Percentiles rank a stretch among this genome's conserved stretches.
Evolutionary conservation across 257 asterid genomes (phyloP).

Genomic region (Primulina huaijiensis): DNA sequence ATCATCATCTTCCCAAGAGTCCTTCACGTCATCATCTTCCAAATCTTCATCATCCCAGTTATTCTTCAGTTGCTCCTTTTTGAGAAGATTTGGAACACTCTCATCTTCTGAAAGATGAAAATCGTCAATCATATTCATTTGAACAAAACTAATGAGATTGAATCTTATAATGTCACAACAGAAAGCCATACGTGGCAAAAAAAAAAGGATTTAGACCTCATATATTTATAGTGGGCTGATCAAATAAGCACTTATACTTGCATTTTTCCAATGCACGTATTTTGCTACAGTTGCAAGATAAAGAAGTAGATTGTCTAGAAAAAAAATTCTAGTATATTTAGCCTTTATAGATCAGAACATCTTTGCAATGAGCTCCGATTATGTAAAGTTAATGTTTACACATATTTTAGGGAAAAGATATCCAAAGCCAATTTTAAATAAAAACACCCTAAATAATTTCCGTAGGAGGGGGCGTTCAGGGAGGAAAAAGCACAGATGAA

Average conservation of each 20-base stretch:
- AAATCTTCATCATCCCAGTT: conserved; percentile 92
- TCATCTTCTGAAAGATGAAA: conserved; percentile 61
- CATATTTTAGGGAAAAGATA: no score
- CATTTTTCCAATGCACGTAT: background rate
- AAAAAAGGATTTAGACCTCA: background rate
- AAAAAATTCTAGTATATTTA: no score
- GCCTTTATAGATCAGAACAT: no score
- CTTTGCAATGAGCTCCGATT: no score
- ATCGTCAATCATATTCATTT: background rate
- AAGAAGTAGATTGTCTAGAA: no score
- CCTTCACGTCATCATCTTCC: conserved; percentile 71
- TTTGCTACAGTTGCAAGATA: background rate
- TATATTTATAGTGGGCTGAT: no score
- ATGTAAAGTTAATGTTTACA: no score
- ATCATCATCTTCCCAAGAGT: conserved; percentile 97
- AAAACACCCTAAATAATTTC: no score
- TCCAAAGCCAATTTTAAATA: no score
- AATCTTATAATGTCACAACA: background rate
- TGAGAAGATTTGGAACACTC: conserved; percentile 52
- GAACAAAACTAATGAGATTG: background rate
- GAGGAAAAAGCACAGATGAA: background rate
- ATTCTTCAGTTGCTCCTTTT: conserved; percentile 45
- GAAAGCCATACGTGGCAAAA: no score
- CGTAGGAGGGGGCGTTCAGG: background rate
- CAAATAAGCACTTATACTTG: no score